These are phyloP conservation scores for Colletotrichum graminicola DNA, from an alignment of 2,329 filamentous ascomycete genomes.

Conservation along the genomic window DNA sequence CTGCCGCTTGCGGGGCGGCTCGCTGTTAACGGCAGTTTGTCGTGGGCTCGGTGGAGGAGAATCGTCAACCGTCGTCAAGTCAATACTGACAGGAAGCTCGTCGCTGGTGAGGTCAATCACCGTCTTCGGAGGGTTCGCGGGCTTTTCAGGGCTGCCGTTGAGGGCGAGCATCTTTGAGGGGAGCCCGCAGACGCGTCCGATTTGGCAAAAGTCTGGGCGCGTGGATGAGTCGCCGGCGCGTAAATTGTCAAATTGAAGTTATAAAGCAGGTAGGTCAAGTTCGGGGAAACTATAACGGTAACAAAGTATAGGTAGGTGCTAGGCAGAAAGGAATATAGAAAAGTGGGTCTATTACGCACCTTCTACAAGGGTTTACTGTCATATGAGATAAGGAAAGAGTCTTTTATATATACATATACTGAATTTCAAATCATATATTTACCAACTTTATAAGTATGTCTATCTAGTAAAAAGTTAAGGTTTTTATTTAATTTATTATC, in stretches of 20 bases:
- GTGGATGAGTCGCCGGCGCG: constrained; percentile 1
- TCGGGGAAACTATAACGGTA: neutral
- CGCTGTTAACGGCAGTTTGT: constrained; percentile 15
- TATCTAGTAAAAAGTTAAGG: neutral
- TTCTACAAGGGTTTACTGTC: neutral
- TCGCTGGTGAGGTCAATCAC: neutral
- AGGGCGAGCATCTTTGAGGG: neutral
- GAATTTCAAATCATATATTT: too few species aligned
- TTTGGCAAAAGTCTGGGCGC: neutral
- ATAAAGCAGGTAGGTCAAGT: neutral
- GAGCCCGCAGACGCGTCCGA: constrained; percentile 1
- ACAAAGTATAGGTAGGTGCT: neutral
- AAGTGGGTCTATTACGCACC: neutral
- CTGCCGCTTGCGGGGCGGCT: constrained; percentile 50
- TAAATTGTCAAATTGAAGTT: neutral
- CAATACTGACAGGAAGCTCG: constrained; percentile 39
- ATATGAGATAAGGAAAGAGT: neutral
- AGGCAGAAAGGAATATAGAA: neutral
- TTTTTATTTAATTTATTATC: too few species aligned
- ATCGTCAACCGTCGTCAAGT: constrained; percentile 46
- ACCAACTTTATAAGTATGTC: neutral
- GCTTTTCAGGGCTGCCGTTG: neutral
- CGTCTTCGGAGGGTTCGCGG: neutral
- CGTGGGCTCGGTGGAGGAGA: constrained; percentile 36
- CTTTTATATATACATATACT: neutral